A percentile compares a stretch with the other conserved stretches of the same genome.
Evolutionary conservation across 805 yeast genomes (phyloP).

Genomic region (Yarrowia deformans): DNA sequence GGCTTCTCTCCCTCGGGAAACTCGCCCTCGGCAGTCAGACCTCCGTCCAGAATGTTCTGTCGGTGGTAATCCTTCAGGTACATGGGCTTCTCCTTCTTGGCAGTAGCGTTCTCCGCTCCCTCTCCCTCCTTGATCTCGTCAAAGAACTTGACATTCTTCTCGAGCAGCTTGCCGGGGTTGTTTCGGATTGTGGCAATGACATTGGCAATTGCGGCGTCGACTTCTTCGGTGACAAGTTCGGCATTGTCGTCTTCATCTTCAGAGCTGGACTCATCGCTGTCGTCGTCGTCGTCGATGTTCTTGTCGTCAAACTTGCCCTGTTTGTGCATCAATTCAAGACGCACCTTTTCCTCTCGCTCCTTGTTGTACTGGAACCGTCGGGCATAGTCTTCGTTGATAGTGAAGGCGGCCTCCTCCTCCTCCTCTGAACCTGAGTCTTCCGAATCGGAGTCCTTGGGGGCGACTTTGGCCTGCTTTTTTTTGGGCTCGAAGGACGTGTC

Average conservation of each 20-base stretch:
- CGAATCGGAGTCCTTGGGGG: constrained; percentile 38
- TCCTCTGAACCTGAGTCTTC: constrained; percentile 40
- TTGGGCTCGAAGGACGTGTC: constrained; percentile 45
- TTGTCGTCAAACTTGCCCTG: constrained; percentile 48
- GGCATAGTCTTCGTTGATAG: constrained; percentile 46
- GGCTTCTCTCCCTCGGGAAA: constrained; percentile 65
- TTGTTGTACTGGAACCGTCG: constrained; percentile 48
- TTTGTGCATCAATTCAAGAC: constrained; percentile 47
- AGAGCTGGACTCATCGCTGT: constrained; percentile 46
- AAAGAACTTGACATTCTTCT: constrained; percentile 76
- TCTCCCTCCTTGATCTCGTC: constrained; percentile 62
- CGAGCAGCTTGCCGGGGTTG: constrained; percentile 65
- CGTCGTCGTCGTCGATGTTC: constrained; percentile 63
- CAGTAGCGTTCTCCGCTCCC: constrained; percentile 39
- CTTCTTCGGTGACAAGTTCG: constrained; percentile 82
- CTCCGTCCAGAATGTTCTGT: constrained; percentile 75
- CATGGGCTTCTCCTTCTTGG: constrained; percentile 70
- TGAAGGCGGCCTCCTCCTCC: constrained; percentile 41
- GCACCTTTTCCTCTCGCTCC: constrained; percentile 48
- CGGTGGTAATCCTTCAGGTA: constrained; percentile 93
- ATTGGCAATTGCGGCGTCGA: constrained; percentile 77
- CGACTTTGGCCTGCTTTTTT: constrained; percentile 16
- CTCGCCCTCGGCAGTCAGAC: constrained; percentile 60
- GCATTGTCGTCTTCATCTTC: constrained; percentile 85
- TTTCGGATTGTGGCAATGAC: constrained; percentile 77